phyloP scores from a whole-genome alignment of 345 rosid genomes.

The Erodium maritimum region DNA sequence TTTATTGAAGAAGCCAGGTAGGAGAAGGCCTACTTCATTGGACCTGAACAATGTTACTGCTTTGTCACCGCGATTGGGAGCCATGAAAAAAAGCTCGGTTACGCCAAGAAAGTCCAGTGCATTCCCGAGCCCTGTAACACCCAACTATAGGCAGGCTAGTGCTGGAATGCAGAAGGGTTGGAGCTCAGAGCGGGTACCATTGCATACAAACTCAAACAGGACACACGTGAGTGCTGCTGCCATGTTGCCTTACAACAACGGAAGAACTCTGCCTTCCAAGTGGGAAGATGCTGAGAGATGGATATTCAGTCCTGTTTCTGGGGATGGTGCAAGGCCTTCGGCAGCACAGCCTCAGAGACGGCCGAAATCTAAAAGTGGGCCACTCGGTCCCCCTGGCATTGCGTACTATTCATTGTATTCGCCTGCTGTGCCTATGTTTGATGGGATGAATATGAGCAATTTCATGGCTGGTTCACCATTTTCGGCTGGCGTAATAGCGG shows the following conservation, averaged over 20 bases:
- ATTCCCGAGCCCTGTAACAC: conserved; percentile 90
- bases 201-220: conserved; percentile 43
- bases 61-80: conserved; percentile 53
- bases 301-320: conserved; percentile 86
- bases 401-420: conserved; percentile 64
- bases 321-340: conserved; percentile 48
- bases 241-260: conserved; percentile 51
- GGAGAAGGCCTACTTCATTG: conserved; percentile 58
- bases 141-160: conserved; percentile 40
- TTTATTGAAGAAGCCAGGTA: conserved; percentile 39
- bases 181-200: conserved; percentile 86
- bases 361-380: conserved; percentile 96
- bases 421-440: conserved; percentile 59
- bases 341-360: conserved; percentile 39
- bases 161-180: conserved; percentile 85
- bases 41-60: conserved; percentile 62
- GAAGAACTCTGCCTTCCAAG: conserved; percentile 80
- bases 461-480: conserved; percentile 58
- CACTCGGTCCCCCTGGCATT: conserved; percentile 87
- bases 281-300: conserved; percentile 99
- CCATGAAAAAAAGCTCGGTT: conserved; percentile 37
- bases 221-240: conserved; percentile 36
- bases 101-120: conserved; percentile 43
- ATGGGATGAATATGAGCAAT: conserved; percentile 34
- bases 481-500: conserved; percentile 52